A percentile compares a stretch with the other conserved stretches of the same genome.
Evolutionary conservation across 768 basidiomycete genomes (phyloP).

Genomic region (Hericium rajendrae): DNA sequence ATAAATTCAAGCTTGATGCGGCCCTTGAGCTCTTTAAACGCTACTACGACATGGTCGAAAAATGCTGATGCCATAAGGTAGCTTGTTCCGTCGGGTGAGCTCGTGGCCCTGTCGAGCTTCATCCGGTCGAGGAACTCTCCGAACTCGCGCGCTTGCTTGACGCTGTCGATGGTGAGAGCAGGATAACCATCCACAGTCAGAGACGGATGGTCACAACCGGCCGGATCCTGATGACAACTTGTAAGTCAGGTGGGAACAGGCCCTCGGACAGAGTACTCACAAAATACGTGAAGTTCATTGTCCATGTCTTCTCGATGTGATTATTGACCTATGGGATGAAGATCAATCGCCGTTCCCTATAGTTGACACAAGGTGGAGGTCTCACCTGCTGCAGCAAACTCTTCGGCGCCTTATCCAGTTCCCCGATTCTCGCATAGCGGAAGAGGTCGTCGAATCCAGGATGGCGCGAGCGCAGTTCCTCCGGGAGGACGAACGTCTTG

Average conservation of each 20-base stretch:
- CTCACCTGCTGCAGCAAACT: neutral
- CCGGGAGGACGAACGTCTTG: neutral
- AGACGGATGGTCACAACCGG: neutral
- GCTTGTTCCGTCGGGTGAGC: no score
- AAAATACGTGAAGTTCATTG: neutral
- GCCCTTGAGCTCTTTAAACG: neutral
- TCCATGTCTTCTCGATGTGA: neutral
- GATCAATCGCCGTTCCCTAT: no score
- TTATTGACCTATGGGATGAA: neutral
- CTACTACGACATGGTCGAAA: neutral
- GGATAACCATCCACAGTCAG: neutral
- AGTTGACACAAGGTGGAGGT: no score
- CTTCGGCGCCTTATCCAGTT: neutral
- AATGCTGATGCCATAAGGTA: neutral
- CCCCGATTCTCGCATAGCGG: neutral
- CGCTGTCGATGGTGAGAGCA: neutral
- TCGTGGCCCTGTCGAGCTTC: neutral
- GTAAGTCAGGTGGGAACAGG: neutral
- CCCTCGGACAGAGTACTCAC: neutral
- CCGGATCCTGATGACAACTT: neutral
- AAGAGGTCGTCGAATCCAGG: neutral
- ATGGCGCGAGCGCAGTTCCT: neutral
- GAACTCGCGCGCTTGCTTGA: neutral
- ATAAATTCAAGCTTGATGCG: neutral
- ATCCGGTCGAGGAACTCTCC: neutral